Conservation (phyloP, 352 stramenopile species). For the Globisporangium carolinianum region DNA sequence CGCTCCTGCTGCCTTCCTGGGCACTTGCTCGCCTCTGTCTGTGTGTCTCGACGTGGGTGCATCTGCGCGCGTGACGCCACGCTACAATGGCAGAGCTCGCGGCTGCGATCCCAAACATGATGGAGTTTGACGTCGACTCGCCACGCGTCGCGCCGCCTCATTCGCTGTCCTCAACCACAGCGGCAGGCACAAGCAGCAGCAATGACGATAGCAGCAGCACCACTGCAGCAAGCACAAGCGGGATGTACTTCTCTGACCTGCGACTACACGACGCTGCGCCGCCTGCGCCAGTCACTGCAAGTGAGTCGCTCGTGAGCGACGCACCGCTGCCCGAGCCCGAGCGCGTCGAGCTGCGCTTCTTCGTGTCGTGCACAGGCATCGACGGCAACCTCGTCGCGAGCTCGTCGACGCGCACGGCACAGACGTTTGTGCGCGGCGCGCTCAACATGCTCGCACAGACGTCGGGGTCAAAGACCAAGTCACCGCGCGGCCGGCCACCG, state of each 20-base stretch:
- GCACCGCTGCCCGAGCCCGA: conserved; percentile 4
- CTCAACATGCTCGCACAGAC: conserved; percentile 61
- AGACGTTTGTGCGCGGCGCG: conserved; percentile 69
- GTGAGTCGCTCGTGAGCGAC: not conserved
- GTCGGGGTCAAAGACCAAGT: conserved; percentile 22
- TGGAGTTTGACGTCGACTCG: conserved; percentile 38
- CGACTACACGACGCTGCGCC: conserved; percentile 5
- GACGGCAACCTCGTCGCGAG: conserved; percentile 44
- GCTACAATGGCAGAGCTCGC: conserved; percentile 9
- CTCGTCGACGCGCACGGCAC: conserved; percentile 42
- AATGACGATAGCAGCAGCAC: conserved; percentile 10
- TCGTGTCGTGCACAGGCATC: conserved; percentile 56
- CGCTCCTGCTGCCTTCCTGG: no score
- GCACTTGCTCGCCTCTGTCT: no score
- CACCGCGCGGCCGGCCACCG: conserved; percentile 34
- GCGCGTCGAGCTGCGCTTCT: conserved; percentile 48
- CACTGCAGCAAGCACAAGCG: not conserved
- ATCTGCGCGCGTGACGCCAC: not conserved
- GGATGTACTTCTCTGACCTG: conserved; percentile 12
- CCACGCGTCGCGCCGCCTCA: conserved; percentile 3
- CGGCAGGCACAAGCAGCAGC: not conserved
- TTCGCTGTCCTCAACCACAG: not conserved
- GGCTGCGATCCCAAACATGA: conserved; percentile 29
- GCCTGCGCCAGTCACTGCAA: not conserved
- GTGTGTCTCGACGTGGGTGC: no score